Percentiles rank a stretch among this genome's conserved stretches.
Conservation (phyloP, 2,329 filamentous ascomycete genomes). For the Diaporthe citriasiana region DNA sequence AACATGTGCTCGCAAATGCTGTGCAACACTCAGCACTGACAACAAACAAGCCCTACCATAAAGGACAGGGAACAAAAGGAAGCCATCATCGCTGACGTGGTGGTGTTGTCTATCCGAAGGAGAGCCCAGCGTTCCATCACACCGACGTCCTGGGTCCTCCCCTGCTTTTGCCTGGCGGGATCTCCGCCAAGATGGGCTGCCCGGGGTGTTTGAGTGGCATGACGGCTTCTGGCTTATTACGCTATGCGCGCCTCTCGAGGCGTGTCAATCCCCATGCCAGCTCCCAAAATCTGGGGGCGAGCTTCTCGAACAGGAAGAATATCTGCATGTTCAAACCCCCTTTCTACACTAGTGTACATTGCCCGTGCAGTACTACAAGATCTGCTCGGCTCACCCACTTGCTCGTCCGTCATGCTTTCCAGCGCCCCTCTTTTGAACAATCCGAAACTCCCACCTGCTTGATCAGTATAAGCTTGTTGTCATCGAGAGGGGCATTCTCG, state of each 20-base stretch:
- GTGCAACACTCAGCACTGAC: constrained; percentile 29
- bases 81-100: neutral
- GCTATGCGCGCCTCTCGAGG: constrained; percentile 2
- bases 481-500: constrained; percentile 16
- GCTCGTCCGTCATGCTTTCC: constrained; percentile 4
- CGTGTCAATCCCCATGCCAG: neutral
- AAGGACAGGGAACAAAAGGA: neutral
- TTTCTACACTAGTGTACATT: neutral
- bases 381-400: neutral
- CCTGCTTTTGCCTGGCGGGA: constrained; percentile 23
- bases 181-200: constrained; percentile 30
- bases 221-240: neutral
- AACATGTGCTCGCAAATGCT: constrained; percentile 32
- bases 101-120: constrained; percentile 1
- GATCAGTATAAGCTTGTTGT: constrained; percentile 36
- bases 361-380: neutral
- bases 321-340: constrained; percentile 16
- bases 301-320: constrained; percentile 24
- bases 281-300: neutral
- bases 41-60: neutral
- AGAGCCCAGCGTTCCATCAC: constrained; percentile 14
- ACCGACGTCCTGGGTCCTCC: constrained; percentile 17
- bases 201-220: constrained; percentile 10
- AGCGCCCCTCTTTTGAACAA: constrained; percentile 35
- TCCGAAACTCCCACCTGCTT: constrained; percentile 36